Conservation (phyloP, 768 basidiomycete species). For the Collybia sp. region DNA sequence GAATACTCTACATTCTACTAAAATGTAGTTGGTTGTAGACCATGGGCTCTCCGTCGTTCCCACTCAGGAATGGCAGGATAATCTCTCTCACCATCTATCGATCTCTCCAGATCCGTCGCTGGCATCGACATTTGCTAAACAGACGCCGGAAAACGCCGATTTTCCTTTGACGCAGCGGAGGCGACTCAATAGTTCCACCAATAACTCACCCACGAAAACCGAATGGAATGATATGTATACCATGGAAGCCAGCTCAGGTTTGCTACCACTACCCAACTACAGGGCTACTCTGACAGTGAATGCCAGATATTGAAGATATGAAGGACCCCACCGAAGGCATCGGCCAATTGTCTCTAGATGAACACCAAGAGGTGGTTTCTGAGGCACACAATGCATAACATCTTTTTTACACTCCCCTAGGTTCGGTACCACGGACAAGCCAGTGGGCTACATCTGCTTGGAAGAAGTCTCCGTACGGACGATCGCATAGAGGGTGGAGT, state of each 20-base stretch:
- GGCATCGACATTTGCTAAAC: constrained; percentile 15
- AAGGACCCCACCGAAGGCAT: constrained; percentile 51
- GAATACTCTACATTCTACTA: constrained; percentile 2
- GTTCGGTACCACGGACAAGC: constrained; percentile 81
- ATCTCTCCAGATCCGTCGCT: constrained; percentile 16
- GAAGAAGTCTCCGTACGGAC: constrained; percentile 59
- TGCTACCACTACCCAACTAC: background rate
- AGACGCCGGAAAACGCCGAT: constrained; percentile 3
- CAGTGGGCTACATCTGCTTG: constrained; percentile 74
- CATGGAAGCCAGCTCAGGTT: constrained; percentile 29
- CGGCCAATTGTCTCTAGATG: constrained; percentile 70
- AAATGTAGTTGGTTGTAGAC: constrained; percentile 30
- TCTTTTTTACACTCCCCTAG: constrained; percentile 29
- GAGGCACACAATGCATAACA: background rate
- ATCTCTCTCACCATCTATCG: constrained; percentile 51
- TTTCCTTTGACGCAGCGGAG: constrained; percentile 8
- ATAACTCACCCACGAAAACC: constrained; percentile 23
- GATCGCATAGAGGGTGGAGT: constrained; percentile 64
- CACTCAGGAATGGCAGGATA: constrained; percentile 77
- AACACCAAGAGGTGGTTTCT: constrained; percentile 59
- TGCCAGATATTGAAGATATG: constrained; percentile 17
- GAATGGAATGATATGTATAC: constrained; percentile 62
- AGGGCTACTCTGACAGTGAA: background rate
- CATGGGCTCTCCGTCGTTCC: constrained; percentile 58
- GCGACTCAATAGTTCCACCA: constrained; percentile 26